Conservation (phyloP, 2,329 filamentous ascomycete species). For the Xylaria sp. region DNA sequence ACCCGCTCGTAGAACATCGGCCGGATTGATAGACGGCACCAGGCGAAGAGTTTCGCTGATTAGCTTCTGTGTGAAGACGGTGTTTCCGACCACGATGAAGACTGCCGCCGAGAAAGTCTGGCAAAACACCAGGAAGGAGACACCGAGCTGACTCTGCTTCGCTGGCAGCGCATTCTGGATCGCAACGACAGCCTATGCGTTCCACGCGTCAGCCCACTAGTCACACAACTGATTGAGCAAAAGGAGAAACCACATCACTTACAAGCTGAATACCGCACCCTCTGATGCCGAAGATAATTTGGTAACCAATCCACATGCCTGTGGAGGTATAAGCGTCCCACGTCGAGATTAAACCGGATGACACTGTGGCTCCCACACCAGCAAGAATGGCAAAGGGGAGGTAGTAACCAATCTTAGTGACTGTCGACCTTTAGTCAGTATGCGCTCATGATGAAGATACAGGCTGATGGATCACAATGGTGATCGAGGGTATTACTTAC, state of each 20-base stretch:
- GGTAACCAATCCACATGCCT: constrained; percentile 47
- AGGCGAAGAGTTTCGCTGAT: constrained; percentile 38
- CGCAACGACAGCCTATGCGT: constrained; percentile 42
- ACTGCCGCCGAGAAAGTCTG: constrained; percentile 46
- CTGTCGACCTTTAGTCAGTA: constrained; percentile 34
- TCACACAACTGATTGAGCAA: not conserved
- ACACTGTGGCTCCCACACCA: constrained; percentile 41
- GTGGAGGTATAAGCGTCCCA: constrained; percentile 42
- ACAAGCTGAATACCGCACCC: constrained; percentile 47
- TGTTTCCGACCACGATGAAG: constrained; percentile 47
- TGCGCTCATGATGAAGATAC: not conserved
- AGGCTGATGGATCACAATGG: not conserved
- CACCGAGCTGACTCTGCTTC: constrained; percentile 44
- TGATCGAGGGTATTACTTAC: constrained; percentile 34
- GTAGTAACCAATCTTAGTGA: constrained; percentile 47
- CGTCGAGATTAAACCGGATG: constrained; percentile 46
- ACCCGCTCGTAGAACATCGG: constrained; percentile 44
- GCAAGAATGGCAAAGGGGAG: constrained; percentile 46
- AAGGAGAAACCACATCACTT: constrained; percentile 7
- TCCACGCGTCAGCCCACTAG: constrained; percentile 14
- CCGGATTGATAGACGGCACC: constrained; percentile 45
- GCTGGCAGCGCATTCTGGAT: constrained; percentile 46
- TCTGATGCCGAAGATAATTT: constrained; percentile 46
- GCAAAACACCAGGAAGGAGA: constrained; percentile 48
- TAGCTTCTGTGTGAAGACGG: constrained; percentile 47